Evolutionary conservation across 495 filamentous ascomycete species (phyloP), one percentile per base, ranked within the genome.

Genomic region (Viridothelium virens): DNA sequence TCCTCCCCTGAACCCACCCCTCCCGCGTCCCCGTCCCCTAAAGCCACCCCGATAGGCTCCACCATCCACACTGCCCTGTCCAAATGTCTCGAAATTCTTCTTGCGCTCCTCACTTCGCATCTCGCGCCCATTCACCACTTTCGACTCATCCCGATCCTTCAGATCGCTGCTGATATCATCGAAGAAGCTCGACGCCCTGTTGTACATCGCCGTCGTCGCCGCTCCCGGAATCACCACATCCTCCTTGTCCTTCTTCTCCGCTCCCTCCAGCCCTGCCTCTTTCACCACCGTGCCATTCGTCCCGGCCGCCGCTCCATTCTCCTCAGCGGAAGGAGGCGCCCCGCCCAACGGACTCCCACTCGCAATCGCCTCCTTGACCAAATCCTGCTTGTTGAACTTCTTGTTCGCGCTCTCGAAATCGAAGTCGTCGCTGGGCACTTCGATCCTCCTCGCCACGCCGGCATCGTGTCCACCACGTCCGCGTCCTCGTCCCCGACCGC

Each of bases 21-120:
- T 82, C 38, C 64, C 72, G 11, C 71, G 70, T 6, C 80, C 78
- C 10, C 79, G 73, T 44, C 79, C 75, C 5, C 77, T 65, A 73
- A 85, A 90, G 64, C 86, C 89, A 64, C 89, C 87, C n/a, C 90
- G 86, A 71, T 89, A 91, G 10, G 87, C 48, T 9, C 62, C 62
- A 34, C 66, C 84, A 72, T 99, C 94, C 18, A 99, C 93, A 70
- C 91, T 96, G 53, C 93, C 92, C 76, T 96, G 91, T n/a, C 94
- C 94, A 70, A 99, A 99, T 0, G 94, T 99, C 78, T 99, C 94
- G 66, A 99, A 86, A 74, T 99, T 99, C 76, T 91, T 90, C 77
- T 89, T 91, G 69, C 91, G 87, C 74, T 99, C 94, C 74, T 97
- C 92, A 18, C 86, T 87, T 59, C 94, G 85, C 86, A 93, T 96